phyloP scores from a whole-genome alignment of 495 filamentous ascomycete species.

The Trichoderma asperelloides region DNA sequence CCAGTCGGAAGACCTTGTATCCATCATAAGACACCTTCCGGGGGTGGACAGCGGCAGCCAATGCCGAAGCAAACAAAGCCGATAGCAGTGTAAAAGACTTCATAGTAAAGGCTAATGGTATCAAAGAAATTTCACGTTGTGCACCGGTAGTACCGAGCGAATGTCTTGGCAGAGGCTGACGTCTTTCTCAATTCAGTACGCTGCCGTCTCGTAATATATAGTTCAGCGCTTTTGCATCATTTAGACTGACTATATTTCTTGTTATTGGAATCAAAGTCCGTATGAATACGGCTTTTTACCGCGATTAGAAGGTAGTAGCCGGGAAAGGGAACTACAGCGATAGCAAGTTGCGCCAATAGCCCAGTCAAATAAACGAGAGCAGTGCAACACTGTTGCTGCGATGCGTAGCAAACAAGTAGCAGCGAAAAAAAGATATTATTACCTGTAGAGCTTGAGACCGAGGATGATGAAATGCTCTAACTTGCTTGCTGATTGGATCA shows the following conservation, averaged over 20 bases:
- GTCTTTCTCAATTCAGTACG: not conserved
- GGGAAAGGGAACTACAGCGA: not conserved
- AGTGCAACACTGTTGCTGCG: not conserved
- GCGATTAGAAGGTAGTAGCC: slow-evolving; percentile 3
- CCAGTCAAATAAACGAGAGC: not conserved
- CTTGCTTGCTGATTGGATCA: not conserved
- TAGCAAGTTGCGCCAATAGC: not conserved
- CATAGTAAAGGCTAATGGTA: not conserved
- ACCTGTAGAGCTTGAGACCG: not conserved
- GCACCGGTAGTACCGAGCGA: not conserved
- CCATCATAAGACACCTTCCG: slow-evolving; percentile 32
- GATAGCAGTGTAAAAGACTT: not conserved
- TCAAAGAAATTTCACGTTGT: not conserved
- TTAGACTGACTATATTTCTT: not conserved
- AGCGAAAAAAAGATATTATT: not conserved
- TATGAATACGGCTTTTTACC: not conserved
- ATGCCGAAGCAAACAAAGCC: not conserved
- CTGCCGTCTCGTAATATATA: not conserved
- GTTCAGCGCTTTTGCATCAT: not conserved
- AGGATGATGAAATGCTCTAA: not conserved
- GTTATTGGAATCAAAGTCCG: not conserved
- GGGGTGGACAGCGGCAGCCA: not conserved
- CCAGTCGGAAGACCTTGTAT: slow-evolving; percentile 35
- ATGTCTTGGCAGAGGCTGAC: not conserved
- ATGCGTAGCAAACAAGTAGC: not conserved